phyloP scores from a whole-genome alignment of 108 stramenopile species.

The Fragilariopsis cylindrus region DNA sequence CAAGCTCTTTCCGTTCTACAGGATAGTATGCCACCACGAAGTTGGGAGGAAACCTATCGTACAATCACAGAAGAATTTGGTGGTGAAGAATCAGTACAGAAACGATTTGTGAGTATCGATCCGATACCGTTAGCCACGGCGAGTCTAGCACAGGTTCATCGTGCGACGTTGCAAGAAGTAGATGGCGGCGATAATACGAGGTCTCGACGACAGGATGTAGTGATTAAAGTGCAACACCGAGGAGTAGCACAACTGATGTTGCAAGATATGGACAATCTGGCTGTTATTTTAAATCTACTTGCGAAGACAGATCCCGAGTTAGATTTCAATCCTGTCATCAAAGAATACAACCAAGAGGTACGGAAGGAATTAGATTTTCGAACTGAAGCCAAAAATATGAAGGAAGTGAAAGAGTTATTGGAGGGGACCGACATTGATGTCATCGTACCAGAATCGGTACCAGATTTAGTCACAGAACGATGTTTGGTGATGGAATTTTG shows the following conservation, averaged over 20 bases:
- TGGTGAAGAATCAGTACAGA: background rate
- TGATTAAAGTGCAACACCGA: slow-evolving; percentile 61
- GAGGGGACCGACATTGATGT: background rate
- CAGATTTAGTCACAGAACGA: slow-evolving; percentile 10
- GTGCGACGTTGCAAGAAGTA: slow-evolving; percentile 20
- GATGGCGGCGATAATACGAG: slow-evolving; percentile 3
- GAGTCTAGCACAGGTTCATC: slow-evolving; percentile 53
- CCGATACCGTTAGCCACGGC: slow-evolving; percentile 41
- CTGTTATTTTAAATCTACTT: slow-evolving; percentile 28
- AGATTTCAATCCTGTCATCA: slow-evolving; percentile 39
- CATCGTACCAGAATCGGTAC: background rate
- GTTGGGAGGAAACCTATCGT: slow-evolving; percentile 26
- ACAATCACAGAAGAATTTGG: slow-evolving; percentile 11
- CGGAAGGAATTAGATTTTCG: slow-evolving; percentile 54
- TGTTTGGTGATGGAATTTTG: slow-evolving; percentile 80
- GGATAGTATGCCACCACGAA: slow-evolving; percentile 45
- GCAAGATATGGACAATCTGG: slow-evolving; percentile 51
- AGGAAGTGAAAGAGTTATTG: slow-evolving; percentile 26
- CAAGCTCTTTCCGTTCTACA: slow-evolving; percentile 42
- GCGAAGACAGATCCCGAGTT: slow-evolving; percentile 39
- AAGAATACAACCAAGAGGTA: slow-evolving; percentile 48
- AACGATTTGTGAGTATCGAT: slow-evolving; percentile 22
- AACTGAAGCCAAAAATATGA: slow-evolving; percentile 46
- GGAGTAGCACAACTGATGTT: slow-evolving; percentile 38
- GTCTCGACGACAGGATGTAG: slow-evolving; percentile 20